phyloP scores from a whole-genome alignment of 331 rosid genomes.

The Spiraea crenata region DNA sequence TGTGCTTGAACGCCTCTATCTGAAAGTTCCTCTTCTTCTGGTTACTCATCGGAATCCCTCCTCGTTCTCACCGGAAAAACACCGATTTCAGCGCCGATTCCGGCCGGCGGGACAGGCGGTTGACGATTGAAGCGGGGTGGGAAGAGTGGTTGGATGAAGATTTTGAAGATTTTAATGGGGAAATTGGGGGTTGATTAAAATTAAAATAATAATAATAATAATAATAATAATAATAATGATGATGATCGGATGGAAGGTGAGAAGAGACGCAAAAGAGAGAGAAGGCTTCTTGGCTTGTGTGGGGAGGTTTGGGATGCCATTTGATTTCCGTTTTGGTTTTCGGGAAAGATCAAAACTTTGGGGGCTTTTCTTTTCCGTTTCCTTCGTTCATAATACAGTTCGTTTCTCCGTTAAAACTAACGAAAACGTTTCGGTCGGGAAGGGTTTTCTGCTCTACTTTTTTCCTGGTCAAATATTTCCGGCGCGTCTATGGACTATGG shows the following conservation, averaged over 20 bases:
- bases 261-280: background rate
- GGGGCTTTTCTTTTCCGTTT: background rate
- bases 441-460: background rate
- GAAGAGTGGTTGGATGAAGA: background rate
- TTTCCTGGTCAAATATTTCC: background rate
- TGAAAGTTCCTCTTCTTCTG: conserved; percentile 75
- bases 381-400: background rate
- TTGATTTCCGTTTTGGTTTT: background rate
- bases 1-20: conserved; percentile 86
- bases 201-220: background rate
- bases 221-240: too few species aligned
- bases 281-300: background rate
- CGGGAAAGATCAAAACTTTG: background rate
- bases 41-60: conserved; percentile 47
- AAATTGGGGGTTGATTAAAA: background rate
- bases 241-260: background rate
- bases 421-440: background rate
- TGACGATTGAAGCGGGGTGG: background rate
- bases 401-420: background rate
- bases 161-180: background rate
- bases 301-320: conserved; percentile 9
- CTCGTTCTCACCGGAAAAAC: background rate
- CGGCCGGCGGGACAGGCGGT: background rate
- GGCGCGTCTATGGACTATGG: background rate
- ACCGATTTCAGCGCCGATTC: background rate